Evolutionary conservation across 192 early-diverging fungal genomes (phyloP), one percentile per base, ranked within the genome.

Genomic region (Dissophora globulifera): DNA sequence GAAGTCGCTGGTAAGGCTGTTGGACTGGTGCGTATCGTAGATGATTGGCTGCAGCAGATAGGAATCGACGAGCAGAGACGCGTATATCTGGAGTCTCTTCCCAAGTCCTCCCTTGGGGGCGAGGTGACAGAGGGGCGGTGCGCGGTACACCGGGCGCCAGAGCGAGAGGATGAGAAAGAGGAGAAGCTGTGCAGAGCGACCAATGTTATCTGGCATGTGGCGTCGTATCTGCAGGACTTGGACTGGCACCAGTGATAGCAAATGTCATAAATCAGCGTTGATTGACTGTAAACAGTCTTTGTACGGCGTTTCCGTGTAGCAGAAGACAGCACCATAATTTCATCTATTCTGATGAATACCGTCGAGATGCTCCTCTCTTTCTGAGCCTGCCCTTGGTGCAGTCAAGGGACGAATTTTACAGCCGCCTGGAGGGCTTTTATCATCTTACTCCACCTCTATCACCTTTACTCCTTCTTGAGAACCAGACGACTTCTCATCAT

Each of bases 161-260:
- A 27, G 25, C 66, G 29, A 45, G 51, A 59, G 1, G 23, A 31
- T 4, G 51, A 27, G 25, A 55, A 25, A 45, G 51, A 59, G 1
- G 23, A 31, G 4, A 43, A 4, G 23, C 5, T 29, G 2, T 75
- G 70, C 31, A 43, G 23, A 54, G 29, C 62, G 17, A 43, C 62
- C 9, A 52, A 42, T 31, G 40, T 60, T 8, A 35, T 75, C 23
- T 26, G 48, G 8, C 31, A 23, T 26, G 48, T 65, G 0, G 16
- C 66, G 4, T 8, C 12, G 5, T 59, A 17, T 23, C 53, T 75
- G 10, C 49, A 59, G 4, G 22, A 6, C n/a, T 15, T 75, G 30
- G 62, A 75, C 15, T 75, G 70, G 70, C 70, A 75, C 8, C 70
- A 75, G 33, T 50, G 59, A 63, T 52, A 50, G 54, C 52, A 31